Conservation (phyloP, 257 asterid genomes). For the Dorcoceras hygrometricum region DNA sequence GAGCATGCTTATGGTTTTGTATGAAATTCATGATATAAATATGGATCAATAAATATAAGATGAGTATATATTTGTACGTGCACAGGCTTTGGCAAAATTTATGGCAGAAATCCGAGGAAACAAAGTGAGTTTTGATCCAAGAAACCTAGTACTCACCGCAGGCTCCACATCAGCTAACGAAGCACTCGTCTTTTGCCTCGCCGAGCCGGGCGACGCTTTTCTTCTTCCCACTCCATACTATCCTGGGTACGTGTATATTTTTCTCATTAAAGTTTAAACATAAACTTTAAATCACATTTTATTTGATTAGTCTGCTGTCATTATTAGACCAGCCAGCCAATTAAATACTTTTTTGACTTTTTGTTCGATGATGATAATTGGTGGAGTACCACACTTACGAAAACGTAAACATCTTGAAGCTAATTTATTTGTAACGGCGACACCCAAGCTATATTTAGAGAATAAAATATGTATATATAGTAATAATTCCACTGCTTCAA, state of each 20-base stretch:
- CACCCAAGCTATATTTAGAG: neutral
- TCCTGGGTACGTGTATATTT: conserved; percentile 31
- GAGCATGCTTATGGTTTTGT: neutral
- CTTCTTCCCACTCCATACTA: conserved; percentile 48
- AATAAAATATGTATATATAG: too few species aligned
- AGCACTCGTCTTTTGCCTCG: conserved; percentile 39
- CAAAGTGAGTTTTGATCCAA: conserved; percentile 28
- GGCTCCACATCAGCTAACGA: conserved; percentile 42
- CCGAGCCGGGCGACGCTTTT: conserved; percentile 39
- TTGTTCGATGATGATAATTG: neutral
- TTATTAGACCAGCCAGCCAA: neutral
- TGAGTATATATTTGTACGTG: neutral
- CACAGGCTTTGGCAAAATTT: conserved; percentile 33
- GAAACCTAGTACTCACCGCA: conserved; percentile 37
- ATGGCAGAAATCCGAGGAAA: conserved; percentile 46
- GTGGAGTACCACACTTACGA: too few species aligned
- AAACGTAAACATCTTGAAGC: neutral
- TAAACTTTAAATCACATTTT: neutral
- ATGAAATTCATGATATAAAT: too few species aligned
- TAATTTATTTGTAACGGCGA: neutral
- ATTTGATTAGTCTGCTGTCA: neutral
- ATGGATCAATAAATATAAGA: too few species aligned
- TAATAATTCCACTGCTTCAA: too few species aligned
- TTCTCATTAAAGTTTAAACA: too few species aligned
- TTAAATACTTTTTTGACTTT: neutral